Percentiles rank a stretch among this genome's conserved stretches.
These are phyloP conservation scores for Phaeolepiota aurea DNA, from an alignment of 768 basidiomycete genomes.

Conservation along the genomic window DNA sequence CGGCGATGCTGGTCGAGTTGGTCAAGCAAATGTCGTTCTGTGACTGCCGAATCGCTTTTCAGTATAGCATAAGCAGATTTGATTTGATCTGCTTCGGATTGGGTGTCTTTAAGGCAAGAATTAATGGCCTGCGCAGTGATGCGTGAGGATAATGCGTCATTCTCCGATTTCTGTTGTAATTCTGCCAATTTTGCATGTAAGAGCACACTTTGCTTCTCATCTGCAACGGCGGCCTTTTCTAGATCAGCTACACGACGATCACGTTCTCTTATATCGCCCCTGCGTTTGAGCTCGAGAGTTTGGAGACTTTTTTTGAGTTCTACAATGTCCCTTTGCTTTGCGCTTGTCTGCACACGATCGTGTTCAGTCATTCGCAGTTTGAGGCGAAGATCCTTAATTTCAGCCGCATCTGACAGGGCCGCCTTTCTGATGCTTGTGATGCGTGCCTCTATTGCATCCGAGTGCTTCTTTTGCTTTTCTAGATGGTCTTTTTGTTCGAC, in stretches of 20 bases:
- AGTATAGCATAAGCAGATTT: slow-evolving; percentile 20
- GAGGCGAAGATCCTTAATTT: slow-evolving; percentile 53
- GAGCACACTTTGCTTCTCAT: slow-evolving; percentile 42
- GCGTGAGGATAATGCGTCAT: slow-evolving; percentile 27
- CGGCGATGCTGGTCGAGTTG: slow-evolving; percentile 44
- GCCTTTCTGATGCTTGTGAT: slow-evolving; percentile 54
- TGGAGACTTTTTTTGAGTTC: slow-evolving; percentile 44
- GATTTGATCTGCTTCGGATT: slow-evolving; percentile 25
- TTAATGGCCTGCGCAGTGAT: slow-evolving; percentile 24
- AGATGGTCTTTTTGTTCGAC: slow-evolving; percentile 43
- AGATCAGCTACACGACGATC: slow-evolving; percentile 49
- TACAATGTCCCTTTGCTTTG: slow-evolving; percentile 42
- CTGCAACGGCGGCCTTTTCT: slow-evolving; percentile 39
- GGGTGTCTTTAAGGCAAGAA: slow-evolving; percentile 24
- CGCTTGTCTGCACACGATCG: slow-evolving; percentile 40
- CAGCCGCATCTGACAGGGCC: slow-evolving; percentile 40
- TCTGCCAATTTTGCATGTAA: slow-evolving; percentile 38
- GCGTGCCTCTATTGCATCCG: slow-evolving; percentile 45
- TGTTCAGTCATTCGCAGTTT: slow-evolving; percentile 54
- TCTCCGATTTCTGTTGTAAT: slow-evolving; percentile 29
- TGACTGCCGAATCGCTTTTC: slow-evolving; percentile 20
- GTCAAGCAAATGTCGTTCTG: slow-evolving; percentile 35
- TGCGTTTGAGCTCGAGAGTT: slow-evolving; percentile 37
- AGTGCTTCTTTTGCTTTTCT: slow-evolving; percentile 60
- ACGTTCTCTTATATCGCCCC: slow-evolving; percentile 45